These are phyloP conservation scores for Protomyces inouyei DNA, from an alignment of 1,139 yeast genomes.

Conservation along the genomic window DNA sequence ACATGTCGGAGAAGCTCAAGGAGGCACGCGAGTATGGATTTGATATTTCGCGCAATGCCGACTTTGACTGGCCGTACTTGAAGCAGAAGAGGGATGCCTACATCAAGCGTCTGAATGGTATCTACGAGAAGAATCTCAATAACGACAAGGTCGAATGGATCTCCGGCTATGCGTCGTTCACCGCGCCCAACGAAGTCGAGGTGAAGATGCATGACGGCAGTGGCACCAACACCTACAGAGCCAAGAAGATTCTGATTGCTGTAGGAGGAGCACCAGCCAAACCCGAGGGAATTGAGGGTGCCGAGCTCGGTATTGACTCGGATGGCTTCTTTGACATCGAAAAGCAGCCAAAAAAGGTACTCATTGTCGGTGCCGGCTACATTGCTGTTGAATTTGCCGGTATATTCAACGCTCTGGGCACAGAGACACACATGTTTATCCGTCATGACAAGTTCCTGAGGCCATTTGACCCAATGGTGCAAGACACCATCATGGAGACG, in stretches of 20 bases:
- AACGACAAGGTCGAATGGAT: slow-evolving; percentile 85
- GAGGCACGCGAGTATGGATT: slow-evolving; percentile 83
- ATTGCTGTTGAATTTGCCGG: slow-evolving; percentile 95
- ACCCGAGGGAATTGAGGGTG: slow-evolving; percentile 69
- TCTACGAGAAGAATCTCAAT: slow-evolving; percentile 77
- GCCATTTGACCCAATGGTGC: slow-evolving; percentile 77
- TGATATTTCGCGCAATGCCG: slow-evolving; percentile 47
- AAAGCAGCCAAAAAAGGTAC: slow-evolving; percentile 83
- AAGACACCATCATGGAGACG: slow-evolving; percentile 68
- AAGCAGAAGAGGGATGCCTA: slow-evolving; percentile 90
- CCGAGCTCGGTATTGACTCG: slow-evolving; percentile 77
- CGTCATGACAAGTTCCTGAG: slow-evolving; percentile 89
- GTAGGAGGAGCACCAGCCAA: slow-evolving; percentile 84
- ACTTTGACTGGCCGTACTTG: slow-evolving; percentile 74
- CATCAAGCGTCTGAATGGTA: slow-evolving; percentile 78
- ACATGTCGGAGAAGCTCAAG: slow-evolving; percentile 66
- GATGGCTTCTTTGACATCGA: slow-evolving; percentile 84
- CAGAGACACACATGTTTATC: slow-evolving; percentile 81
- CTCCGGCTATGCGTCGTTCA: slow-evolving; percentile 81
- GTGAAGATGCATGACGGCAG: slow-evolving; percentile 56
- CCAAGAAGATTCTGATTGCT: slow-evolving; percentile 80
- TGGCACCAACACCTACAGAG: slow-evolving; percentile 55
- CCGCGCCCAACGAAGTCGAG: slow-evolving; percentile 56
- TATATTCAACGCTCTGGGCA: slow-evolving; percentile 78
- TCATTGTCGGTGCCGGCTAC: slow-evolving; percentile 96